These are phyloP conservation scores for Trichosporon ovoides DNA, from an alignment of 1,284 basidiomycete species.

Conservation along the genomic window DNA sequence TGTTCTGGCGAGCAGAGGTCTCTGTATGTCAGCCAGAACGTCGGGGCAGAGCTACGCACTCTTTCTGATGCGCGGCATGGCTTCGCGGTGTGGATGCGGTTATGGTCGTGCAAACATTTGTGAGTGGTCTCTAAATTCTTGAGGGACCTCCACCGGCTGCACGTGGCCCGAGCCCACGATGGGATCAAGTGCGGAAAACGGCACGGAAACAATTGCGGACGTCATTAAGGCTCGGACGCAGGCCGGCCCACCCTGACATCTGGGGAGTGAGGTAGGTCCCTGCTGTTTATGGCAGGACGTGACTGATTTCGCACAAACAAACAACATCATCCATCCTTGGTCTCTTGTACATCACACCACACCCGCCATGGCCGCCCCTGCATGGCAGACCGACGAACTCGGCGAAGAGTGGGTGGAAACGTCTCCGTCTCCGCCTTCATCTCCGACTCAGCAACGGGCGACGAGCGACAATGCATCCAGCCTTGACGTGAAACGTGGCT, in stretches of 20 bases:
- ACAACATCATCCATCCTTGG: slow-evolving; percentile 6
- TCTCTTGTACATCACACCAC: slow-evolving; percentile 10
- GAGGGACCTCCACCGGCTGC: slow-evolving; percentile 9
- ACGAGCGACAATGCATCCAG: slow-evolving; percentile 33
- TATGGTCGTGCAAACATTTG: background rate
- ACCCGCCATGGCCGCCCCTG: slow-evolving; percentile 49
- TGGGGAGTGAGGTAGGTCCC: too few species aligned
- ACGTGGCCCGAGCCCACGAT: background rate
- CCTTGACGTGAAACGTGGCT: slow-evolving; percentile 35
- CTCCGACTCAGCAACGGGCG: slow-evolving; percentile 54
- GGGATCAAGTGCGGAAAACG: background rate
- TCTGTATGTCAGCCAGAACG: slow-evolving; percentile 53
- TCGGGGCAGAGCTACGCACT: slow-evolving; percentile 50
- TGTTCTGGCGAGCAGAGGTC: slow-evolving; percentile 73
- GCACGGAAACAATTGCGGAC: background rate
- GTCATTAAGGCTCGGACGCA: background rate
- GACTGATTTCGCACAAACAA: slow-evolving; percentile 19
- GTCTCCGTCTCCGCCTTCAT: slow-evolving; percentile 53
- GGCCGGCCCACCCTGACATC: background rate
- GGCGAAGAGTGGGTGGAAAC: slow-evolving; percentile 70
- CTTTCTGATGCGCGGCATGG: slow-evolving; percentile 71
- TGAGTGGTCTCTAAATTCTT: slow-evolving; percentile 10
- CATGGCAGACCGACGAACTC: slow-evolving; percentile 72
- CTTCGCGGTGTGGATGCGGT: slow-evolving; percentile 12
- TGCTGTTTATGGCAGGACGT: slow-evolving; percentile 8